phyloP scores from a whole-genome alignment of 805 yeast species.

The Hagleromyces aurorensis region DNA sequence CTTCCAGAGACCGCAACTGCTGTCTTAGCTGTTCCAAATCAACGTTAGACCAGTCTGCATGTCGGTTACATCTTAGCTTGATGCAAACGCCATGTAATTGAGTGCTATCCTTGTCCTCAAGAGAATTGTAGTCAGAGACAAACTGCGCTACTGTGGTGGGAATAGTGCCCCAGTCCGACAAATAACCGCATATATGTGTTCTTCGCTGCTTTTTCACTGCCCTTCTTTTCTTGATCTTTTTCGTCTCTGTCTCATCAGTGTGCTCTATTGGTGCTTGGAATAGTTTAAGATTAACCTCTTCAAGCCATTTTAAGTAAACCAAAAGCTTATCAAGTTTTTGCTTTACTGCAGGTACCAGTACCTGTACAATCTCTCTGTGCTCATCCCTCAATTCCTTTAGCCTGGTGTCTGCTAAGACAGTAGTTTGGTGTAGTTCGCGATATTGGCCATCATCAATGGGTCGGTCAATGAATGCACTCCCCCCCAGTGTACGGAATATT shows the following conservation, averaged over 20 bases:
- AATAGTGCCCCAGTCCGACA: conserved; percentile 5
- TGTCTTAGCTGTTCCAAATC: conserved; percentile 15
- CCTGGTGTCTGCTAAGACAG: conserved; percentile 15
- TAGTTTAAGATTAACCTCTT: conserved; percentile 16
- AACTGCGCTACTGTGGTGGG: conserved; percentile 18
- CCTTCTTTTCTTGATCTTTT: conserved; percentile 12
- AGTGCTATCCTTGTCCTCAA: conserved; percentile 3
- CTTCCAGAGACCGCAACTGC: conserved; percentile 19
- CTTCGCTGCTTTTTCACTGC: conserved; percentile 8
- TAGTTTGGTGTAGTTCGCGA: conserved; percentile 11
- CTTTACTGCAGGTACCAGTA: conserved; percentile 11
- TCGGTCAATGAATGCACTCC: conserved; percentile 12
- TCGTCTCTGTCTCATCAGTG: not conserved
- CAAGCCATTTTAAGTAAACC: conserved; percentile 29
- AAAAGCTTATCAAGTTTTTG: conserved; percentile 10
- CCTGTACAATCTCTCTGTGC: conserved; percentile 8
- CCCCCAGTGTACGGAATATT: conserved; percentile 19
- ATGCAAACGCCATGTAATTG: conserved; percentile 19
- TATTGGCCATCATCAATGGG: conserved; percentile 11
- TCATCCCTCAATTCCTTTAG: conserved; percentile 12
- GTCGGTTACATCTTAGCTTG: conserved; percentile 23
- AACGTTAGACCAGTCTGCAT: conserved; percentile 27
- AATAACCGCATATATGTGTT: conserved; percentile 26
- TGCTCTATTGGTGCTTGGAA: conserved; percentile 5
- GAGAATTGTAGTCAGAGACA: conserved; percentile 6